These are phyloP conservation scores for Globisporangium yorkense DNA, from an alignment of 352 stramenopile genomes.

Conservation along the genomic window DNA sequence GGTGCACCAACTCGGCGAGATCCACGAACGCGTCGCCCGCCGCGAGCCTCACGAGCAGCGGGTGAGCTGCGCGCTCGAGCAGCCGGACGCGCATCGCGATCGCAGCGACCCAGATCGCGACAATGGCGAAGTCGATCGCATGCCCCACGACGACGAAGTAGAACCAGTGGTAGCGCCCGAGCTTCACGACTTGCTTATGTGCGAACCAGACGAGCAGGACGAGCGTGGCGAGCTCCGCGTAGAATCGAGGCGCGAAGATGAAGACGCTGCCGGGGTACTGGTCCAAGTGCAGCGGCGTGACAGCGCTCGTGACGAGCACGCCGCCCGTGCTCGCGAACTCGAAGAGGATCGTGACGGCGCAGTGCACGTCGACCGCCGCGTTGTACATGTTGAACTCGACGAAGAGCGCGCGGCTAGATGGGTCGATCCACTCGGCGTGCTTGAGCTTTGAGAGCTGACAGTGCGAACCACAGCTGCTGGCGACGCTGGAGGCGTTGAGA, in stretches of 20 bases:
- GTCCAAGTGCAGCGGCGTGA: slow-evolving; percentile 43
- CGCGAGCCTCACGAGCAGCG: slow-evolving; percentile 29
- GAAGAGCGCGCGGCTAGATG: slow-evolving; percentile 37
- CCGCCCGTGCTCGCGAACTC: slow-evolving; percentile 41
- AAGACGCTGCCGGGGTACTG: slow-evolving; percentile 38
- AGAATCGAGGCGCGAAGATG: slow-evolving; percentile 35
- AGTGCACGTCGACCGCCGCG: slow-evolving; percentile 37
- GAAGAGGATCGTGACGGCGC: slow-evolving; percentile 42
- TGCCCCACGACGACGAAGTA: slow-evolving; percentile 57
- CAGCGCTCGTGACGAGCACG: slow-evolving; percentile 21
- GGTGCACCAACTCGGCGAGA: slow-evolving; percentile 20
- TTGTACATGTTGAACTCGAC: slow-evolving; percentile 71
- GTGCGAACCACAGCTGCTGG: slow-evolving; percentile 20
- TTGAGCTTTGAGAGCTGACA: slow-evolving; percentile 35
- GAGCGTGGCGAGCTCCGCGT: slow-evolving; percentile 42
- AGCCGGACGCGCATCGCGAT: slow-evolving; percentile 28
- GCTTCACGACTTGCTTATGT: slow-evolving; percentile 38
- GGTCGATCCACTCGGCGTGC: slow-evolving; percentile 45
- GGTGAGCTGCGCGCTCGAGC: slow-evolving; percentile 27
- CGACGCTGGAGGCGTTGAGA: slow-evolving; percentile 3
- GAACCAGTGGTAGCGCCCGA: slow-evolving; percentile 50
- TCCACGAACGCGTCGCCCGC: slow-evolving; percentile 28
- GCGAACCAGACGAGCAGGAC: slow-evolving; percentile 37
- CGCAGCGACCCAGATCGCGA: slow-evolving; percentile 32
- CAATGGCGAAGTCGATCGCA: slow-evolving; percentile 43